These are phyloP conservation scores for Exobasidium rhododendri DNA, from an alignment of 1,284 basidiomycete genomes.

Conservation along the genomic window DNA sequence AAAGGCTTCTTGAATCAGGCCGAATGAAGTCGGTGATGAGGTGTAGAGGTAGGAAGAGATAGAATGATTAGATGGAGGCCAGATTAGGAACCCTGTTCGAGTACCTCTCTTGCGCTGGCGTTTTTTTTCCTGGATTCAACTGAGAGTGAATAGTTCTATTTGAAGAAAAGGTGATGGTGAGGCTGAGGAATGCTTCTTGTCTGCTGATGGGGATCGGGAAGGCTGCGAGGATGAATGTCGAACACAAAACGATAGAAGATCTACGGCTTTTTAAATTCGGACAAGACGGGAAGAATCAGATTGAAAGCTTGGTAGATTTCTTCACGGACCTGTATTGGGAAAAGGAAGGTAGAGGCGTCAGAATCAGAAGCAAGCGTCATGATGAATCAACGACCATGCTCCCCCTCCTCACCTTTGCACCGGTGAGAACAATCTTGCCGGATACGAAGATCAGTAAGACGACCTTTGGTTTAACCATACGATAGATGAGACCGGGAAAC, in stretches of 20 bases:
- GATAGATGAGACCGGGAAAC: conserved; percentile 98
- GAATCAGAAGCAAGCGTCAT: neutral
- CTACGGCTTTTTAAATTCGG: conserved; percentile 56
- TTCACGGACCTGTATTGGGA: conserved; percentile 82
- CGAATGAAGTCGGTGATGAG: too few species aligned
- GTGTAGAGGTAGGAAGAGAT: too few species aligned
- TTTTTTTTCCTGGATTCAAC: too few species aligned
- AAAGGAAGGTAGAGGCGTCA: neutral
- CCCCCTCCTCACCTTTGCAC: conserved; percentile 71
- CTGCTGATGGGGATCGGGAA: neutral
- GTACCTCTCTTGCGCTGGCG: too few species aligned
- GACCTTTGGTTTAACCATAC: conserved; percentile 99
- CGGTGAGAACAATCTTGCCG: conserved; percentile 97
- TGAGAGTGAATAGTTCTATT: neutral
- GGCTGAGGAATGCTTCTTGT: neutral
- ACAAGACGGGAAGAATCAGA: conserved; percentile 74
- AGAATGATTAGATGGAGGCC: too few species aligned
- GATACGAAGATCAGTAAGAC: conserved; percentile 98
- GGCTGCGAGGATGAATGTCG: neutral
- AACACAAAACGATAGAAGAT: too few species aligned
- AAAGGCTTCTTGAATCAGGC: too few species aligned
- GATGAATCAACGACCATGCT: conserved; percentile 46
- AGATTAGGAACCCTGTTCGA: too few species aligned
- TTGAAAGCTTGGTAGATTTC: conserved; percentile 99
- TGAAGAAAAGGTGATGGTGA: neutral